Evolutionary conservation across 106 monocot species (phyloP), one percentile per base, ranked within the genome.

Genomic region (Chionographis japonica): DNA sequence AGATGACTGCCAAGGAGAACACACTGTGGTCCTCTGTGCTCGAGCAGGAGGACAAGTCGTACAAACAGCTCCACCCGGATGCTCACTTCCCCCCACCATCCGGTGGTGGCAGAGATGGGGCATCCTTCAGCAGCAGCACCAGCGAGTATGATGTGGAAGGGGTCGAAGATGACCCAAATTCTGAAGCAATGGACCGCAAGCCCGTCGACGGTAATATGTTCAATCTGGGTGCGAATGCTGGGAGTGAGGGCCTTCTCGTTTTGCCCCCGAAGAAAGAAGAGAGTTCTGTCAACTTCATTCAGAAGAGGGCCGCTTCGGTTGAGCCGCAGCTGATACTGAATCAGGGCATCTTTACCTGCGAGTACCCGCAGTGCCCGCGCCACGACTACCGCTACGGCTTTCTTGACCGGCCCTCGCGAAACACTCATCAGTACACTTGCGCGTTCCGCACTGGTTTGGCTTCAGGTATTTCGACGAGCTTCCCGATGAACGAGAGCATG

Each of bases 71-170:
- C 37, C 73, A 83, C 61, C 83, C 86, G 0, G 62, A 81, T 55
- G 61, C 74, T 13, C 73, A 55, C 56, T 74, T 35, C 6, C 73
- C 61, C 8, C 76, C 62, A 8, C 13, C 71, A 49, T 20, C 60
- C 0, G 68, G 51, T 3, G 43, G 54, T 17, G 52, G 62, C 16
- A 37, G 58, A 27, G 50, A 38, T 18, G 81, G 68, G 35, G 51
- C 71, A 17, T 59, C 75, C 27, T 78, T 78, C 60, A 74, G 40
- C 62, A 70, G 73, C 68, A 73, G 62, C 61, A 49, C 58, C 56
- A 71, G 70, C 40, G 86, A 83, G 56, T 87, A 83, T 46, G 83
- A 87, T 57, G 87, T 83, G 1, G 87, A 83, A 63, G 70, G 58
- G 5, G 17, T 65, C 15, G 78, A 76, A 18, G 67, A 63, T 2